A percentile compares a stretch with the other conserved stretches of the same genome.
phyloP scores from a whole-genome alignment of 2,329 filamentous ascomycete genomes.

The Rutstroemia sp. region DNA sequence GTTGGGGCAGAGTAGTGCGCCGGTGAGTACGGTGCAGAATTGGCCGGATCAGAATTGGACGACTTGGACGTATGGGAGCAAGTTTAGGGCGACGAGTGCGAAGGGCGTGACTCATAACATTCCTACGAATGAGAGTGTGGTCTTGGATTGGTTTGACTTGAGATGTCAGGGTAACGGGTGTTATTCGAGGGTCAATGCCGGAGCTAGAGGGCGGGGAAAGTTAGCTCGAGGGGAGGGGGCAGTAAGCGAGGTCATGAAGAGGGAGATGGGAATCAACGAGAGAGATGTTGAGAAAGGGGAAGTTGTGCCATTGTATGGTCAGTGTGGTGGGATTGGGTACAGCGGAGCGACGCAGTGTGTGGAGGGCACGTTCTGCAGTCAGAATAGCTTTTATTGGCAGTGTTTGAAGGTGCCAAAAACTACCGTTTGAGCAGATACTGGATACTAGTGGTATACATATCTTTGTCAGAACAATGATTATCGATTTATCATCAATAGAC shows the following conservation, averaged over 20 bases:
- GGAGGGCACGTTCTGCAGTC: not conserved
- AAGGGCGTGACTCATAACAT: constrained; percentile 20
- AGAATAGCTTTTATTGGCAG: not conserved
- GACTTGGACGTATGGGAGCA: constrained; percentile 19
- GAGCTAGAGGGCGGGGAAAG: no score
- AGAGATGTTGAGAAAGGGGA: not conserved
- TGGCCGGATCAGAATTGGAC: constrained; percentile 25
- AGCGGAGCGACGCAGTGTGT: not conserved
- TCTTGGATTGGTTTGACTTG: constrained; percentile 22
- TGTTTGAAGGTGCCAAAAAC: not conserved
- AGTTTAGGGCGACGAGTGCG: constrained; percentile 17
- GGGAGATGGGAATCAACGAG: not conserved
- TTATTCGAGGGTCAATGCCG: constrained; percentile 2
- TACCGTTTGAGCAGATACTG: no score
- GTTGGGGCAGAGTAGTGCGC: constrained; percentile 20
- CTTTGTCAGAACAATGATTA: no score
- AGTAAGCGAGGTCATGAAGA: not conserved
- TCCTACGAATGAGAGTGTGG: constrained; percentile 15
- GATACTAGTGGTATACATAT: no score
- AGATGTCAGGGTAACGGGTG: constrained; percentile 9
- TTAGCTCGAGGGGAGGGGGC: no score
- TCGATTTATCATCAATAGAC: no score
- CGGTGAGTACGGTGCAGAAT: constrained; percentile 19
- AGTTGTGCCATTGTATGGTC: not conserved
- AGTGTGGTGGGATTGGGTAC: not conserved